Evolutionary conservation across 2,329 filamentous ascomycete genomes (phyloP).

Genomic region (Colletotrichum destructivum): DNA sequence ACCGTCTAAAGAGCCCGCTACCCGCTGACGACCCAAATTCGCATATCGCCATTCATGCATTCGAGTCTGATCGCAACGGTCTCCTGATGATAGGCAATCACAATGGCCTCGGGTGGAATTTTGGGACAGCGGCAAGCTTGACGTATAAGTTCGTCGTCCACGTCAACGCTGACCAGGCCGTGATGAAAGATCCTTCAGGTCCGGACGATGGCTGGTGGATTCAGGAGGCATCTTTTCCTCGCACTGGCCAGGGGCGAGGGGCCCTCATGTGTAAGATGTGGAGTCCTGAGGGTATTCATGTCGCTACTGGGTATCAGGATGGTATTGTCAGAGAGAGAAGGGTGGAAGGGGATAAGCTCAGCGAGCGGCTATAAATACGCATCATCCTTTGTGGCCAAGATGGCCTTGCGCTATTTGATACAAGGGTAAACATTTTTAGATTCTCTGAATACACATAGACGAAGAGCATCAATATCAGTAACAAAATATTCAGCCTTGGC

Average conservation of each 20-base stretch:
- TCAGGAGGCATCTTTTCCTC: constrained; percentile 66
- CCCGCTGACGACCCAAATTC: constrained; percentile 57
- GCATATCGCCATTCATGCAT: constrained; percentile 66
- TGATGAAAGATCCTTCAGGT: constrained; percentile 56
- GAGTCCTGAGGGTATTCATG: constrained; percentile 67
- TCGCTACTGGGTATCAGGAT: constrained; percentile 70
- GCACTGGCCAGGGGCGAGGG: constrained; percentile 62
- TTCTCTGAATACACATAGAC: not conserved
- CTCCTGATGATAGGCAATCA: constrained; percentile 67
- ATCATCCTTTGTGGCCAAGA: too few species aligned
- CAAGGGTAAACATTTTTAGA: not conserved
- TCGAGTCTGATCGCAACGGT: constrained; percentile 68
- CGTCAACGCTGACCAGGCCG: constrained; percentile 62
- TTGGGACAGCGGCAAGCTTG: constrained; percentile 61
- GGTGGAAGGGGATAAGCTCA: constrained; percentile 46
- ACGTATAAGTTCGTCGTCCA: constrained; percentile 69
- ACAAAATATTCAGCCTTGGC: too few species aligned
- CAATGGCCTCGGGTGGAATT: constrained; percentile 60
- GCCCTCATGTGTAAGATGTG: constrained; percentile 67
- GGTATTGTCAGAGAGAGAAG: constrained; percentile 54
- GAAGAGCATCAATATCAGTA: too few species aligned
- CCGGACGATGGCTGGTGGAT: constrained; percentile 66
- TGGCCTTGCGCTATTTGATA: not conserved
- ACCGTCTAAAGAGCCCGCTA: constrained; percentile 63
- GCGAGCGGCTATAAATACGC: constrained; percentile 33